Percentiles rank a stretch among this genome's conserved stretches.
Conservation (phyloP, 164 flowering plant species). For the Piper betle region DNA sequence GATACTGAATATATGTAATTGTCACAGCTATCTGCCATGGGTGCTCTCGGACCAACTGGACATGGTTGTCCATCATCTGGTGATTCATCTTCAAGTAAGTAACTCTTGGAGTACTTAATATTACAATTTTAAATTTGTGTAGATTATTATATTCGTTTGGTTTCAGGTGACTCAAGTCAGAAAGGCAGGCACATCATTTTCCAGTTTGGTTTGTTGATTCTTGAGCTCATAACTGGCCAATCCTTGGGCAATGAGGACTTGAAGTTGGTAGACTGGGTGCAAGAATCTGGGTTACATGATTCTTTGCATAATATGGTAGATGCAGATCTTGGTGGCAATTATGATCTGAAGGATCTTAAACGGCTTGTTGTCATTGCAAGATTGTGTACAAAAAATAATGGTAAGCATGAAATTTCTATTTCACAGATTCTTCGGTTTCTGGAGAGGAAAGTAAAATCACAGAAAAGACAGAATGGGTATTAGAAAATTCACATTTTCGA, state of each 20-base stretch:
- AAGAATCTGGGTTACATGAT: slow-evolving; percentile 25
- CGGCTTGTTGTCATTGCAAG: slow-evolving; percentile 56
- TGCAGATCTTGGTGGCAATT: slow-evolving; percentile 66
- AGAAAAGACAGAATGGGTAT: background rate
- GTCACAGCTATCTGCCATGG: slow-evolving; percentile 41
- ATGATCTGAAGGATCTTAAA: slow-evolving; percentile 42
- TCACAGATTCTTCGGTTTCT: slow-evolving; percentile 51
- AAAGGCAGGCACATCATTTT: slow-evolving; percentile 31
- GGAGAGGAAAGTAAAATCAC: slow-evolving; percentile 34
- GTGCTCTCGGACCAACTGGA: slow-evolving; percentile 22
- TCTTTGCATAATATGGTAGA: slow-evolving; percentile 66
- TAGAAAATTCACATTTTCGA: background rate
- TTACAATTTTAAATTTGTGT: no score
- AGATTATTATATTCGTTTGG: no score
- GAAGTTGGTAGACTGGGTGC: slow-evolving; percentile 60
- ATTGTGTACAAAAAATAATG: slow-evolving; percentile 43
- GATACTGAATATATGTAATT: background rate
- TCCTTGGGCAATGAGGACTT: slow-evolving; percentile 45
- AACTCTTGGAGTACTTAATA: background rate
- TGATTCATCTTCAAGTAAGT: slow-evolving; percentile 27
- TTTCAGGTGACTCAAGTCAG: slow-evolving; percentile 29
- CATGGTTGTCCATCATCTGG: slow-evolving; percentile 7
- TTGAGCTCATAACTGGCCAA: slow-evolving; percentile 84
- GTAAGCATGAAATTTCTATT: slow-evolving; percentile 31
- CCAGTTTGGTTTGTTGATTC: slow-evolving; percentile 67